These are phyloP conservation scores for Fagopyrum tataricum DNA, from an alignment of 148 eudicot species.

Conservation along the genomic window DNA sequence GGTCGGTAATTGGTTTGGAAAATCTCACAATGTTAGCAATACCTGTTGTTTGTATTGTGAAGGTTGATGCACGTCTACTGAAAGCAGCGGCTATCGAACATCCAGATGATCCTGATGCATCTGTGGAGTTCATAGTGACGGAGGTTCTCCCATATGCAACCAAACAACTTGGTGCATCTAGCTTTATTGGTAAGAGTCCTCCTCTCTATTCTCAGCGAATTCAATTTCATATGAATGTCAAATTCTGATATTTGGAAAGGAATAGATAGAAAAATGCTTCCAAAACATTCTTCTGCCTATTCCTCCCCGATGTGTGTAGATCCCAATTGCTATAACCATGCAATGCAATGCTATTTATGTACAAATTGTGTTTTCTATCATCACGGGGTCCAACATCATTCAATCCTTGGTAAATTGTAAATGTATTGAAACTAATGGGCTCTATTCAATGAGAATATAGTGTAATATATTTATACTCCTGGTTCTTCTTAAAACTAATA, in stretches of 20 bases:
- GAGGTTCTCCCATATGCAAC: slow-evolving; percentile 39
- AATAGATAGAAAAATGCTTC: background rate
- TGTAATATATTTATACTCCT: background rate
- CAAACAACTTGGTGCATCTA: slow-evolving; percentile 12
- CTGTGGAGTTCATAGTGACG: slow-evolving; percentile 39
- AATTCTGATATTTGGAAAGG: background rate
- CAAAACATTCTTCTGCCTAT: background rate
- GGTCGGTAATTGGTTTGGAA: background rate
- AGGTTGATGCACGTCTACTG: slow-evolving; percentile 55
- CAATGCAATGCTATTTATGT: background rate
- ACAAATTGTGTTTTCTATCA: background rate
- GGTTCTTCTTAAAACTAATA: background rate
- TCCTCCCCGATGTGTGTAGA: background rate
- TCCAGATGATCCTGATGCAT: slow-evolving; percentile 39
- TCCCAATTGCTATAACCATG: background rate
- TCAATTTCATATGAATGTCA: background rate
- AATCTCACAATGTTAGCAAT: background rate
- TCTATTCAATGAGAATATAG: background rate
- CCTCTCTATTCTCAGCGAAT: background rate
- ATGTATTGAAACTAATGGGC: background rate
- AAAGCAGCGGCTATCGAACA: slow-evolving; percentile 65
- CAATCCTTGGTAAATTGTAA: background rate
- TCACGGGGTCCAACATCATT: background rate
- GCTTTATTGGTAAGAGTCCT: slow-evolving; percentile 15
- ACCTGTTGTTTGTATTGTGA: slow-evolving; percentile 7